Evolutionary conservation across 495 filamentous ascomycete genomes (phyloP).

Genomic region (Talaromyces nanjingensis): DNA sequence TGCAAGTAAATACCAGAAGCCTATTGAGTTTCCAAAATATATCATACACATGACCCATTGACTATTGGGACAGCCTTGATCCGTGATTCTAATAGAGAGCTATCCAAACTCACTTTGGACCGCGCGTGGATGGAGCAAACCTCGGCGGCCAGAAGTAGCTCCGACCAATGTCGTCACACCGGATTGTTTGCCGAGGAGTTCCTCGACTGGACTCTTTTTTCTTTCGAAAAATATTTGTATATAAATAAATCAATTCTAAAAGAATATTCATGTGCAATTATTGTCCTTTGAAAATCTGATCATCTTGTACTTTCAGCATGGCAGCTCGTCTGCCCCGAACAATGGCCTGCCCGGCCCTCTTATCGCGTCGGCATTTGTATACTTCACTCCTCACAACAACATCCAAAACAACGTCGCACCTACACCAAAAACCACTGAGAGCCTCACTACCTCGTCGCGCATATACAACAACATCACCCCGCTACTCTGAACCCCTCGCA

Average conservation of each 20-base stretch:
- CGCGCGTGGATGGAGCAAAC: neutral
- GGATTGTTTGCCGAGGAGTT: conserved; percentile 2
- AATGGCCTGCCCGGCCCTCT: neutral
- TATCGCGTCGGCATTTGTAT: neutral
- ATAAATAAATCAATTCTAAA: neutral
- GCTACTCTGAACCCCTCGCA: conserved; percentile 22
- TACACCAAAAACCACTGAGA: neutral
- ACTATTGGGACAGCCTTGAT: neutral
- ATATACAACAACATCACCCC: neutral
- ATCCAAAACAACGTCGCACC: neutral
- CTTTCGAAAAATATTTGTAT: neutral
- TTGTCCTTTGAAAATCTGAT: neutral
- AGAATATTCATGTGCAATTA: neutral
- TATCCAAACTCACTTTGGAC: neutral
- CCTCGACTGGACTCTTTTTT: neutral
- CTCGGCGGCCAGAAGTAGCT: conserved; percentile 38
- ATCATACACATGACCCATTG: neutral
- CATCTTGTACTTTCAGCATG: neutral
- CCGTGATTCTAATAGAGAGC: neutral
- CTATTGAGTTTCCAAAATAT: neutral
- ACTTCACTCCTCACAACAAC: neutral
- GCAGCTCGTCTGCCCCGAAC: neutral
- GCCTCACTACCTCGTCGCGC: neutral
- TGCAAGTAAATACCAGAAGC: neutral
- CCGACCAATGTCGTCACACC: conserved; percentile 19